Evolutionary conservation across 2,329 filamentous ascomycete genomes (phyloP).

Genomic region (Spiromastix sp.): DNA sequence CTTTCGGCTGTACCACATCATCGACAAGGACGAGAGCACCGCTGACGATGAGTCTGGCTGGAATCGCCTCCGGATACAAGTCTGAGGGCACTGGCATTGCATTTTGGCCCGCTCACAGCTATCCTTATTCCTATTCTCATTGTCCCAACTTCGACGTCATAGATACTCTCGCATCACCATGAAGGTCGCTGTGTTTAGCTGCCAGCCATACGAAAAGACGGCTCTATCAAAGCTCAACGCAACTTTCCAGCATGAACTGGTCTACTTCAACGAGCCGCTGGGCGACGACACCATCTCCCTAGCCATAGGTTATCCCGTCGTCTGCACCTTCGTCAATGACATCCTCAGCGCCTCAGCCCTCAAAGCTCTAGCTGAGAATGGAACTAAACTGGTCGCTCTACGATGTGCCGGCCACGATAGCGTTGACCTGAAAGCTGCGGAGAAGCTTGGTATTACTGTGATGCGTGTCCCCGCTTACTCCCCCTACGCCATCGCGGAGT

Average conservation of each 20-base stretch:
- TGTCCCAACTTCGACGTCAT: no score
- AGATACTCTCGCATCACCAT: no score
- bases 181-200: slow-evolving; percentile 55
- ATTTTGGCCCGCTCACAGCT: no score
- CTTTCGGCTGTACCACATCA: no score
- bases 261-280: slow-evolving; percentile 51
- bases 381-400: slow-evolving; percentile 50
- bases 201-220: slow-evolving; percentile 52
- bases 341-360: slow-evolving; percentile 43
- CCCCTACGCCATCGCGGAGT: slow-evolving; percentile 60
- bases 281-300: slow-evolving; percentile 46
- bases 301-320: slow-evolving; percentile 42
- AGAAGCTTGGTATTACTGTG: slow-evolving; percentile 47
- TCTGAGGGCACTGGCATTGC: no score
- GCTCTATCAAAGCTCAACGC: slow-evolving; percentile 40
- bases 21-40: no score
- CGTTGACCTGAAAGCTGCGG: slow-evolving; percentile 49
- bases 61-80: no score
- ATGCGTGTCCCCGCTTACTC: slow-evolving; percentile 60
- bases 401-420: slow-evolving; percentile 62
- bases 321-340: slow-evolving; percentile 63
- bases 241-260: slow-evolving; percentile 35
- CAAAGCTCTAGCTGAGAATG: slow-evolving; percentile 36
- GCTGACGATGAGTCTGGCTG: no score
- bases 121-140: no score